Base-by-base conservation (phyloP, 2,329 filamentous ascomycete genomes). In the Aspergillus sp. region DNA sequence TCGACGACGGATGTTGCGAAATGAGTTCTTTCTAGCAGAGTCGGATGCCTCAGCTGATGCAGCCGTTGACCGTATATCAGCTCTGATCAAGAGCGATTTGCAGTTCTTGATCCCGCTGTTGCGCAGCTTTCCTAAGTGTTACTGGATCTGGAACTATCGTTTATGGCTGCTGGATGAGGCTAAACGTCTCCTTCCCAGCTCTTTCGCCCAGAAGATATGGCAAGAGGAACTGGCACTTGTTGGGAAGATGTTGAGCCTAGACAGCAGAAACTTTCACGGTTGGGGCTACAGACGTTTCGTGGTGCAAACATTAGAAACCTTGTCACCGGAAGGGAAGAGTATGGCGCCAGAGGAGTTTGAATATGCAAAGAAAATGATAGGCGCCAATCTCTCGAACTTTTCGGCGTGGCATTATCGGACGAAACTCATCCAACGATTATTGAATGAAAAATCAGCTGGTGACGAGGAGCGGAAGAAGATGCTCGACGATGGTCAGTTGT, bases 101-200 rank as follows among this genome's bases (percentile, higher is more conserved):
- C 72, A 73, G 42, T 95, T 96, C 61, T 83, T 91, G 32, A 80
- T 96, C 36, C 87, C 88, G 0, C 77, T 98, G 19, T 78, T 98
- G 43, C 78, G 87, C 53, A 81, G 88, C 55, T 91, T 82, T 55
- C 93, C 93, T 5, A 98, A 98, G 67, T 97, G 93, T 75, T 98
- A 98, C 72, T 97, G 93, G 91, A 91, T 98, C 60, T 98, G 93
- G 93, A 94, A 95, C 57, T 91, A 96, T 68, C 83, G 93, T 29
- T 70, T 85, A 41, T 98, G 93, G 90, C 73, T 91, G 3, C 74
- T 98, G 9, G 73, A 83, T 46, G 80, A 88, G 64, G 82, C 83
- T 32, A 86, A 85, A 41, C 64, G 74, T 8, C 73, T 82, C 12
- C 73, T 95, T 7, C 77, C 81, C 2, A 52, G 68, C 1, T 48